phyloP scores from a whole-genome alignment of 2,329 filamentous ascomycete species.

The Metarhizium humberi region DNA sequence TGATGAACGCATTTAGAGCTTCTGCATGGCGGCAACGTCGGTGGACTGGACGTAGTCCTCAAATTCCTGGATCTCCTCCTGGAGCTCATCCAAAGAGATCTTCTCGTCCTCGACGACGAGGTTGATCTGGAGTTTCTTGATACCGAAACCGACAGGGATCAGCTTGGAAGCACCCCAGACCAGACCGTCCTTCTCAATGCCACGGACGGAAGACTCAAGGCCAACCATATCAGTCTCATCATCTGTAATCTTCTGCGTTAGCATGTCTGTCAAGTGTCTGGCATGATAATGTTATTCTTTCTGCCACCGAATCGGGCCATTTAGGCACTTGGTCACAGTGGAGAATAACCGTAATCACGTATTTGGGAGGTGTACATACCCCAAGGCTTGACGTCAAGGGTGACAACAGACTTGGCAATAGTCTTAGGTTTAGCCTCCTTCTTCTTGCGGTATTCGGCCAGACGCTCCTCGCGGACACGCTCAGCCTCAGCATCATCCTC shows the following conservation, averaged over 20 bases:
- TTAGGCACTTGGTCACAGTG: not conserved
- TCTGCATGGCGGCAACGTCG: slow-evolving; percentile 86
- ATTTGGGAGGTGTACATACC: slow-evolving; percentile 51
- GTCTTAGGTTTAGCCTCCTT: slow-evolving; percentile 90
- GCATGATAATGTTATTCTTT: not conserved
- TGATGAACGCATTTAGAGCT: slow-evolving; percentile 53
- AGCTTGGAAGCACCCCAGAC: slow-evolving; percentile 92
- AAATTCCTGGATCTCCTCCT: slow-evolving; percentile 71
- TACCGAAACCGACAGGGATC: slow-evolving; percentile 87
- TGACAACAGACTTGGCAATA: slow-evolving; percentile 92
- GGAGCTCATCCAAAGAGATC: slow-evolving; percentile 76
- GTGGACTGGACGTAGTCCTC: slow-evolving; percentile 96
- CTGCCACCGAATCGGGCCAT: not conserved
- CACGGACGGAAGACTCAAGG: slow-evolving; percentile 71
- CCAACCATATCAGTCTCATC: slow-evolving; percentile 88
- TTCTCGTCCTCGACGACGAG: slow-evolving; percentile 96
- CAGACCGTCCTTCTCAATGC: slow-evolving; percentile 86
- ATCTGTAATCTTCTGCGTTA: slow-evolving; percentile 37
- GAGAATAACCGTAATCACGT: not conserved
- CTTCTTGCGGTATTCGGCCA: slow-evolving; percentile 94
- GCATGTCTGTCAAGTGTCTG: not conserved
- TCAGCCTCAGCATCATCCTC: slow-evolving; percentile 86
- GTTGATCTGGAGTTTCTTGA: slow-evolving; percentile 99
- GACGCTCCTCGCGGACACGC: slow-evolving; percentile 75
- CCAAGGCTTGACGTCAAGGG: slow-evolving; percentile 96